Evolutionary conservation across 257 asterid species (phyloP), one percentile per base, ranked within the genome.

Genomic region (Capsicum pubescens): DNA sequence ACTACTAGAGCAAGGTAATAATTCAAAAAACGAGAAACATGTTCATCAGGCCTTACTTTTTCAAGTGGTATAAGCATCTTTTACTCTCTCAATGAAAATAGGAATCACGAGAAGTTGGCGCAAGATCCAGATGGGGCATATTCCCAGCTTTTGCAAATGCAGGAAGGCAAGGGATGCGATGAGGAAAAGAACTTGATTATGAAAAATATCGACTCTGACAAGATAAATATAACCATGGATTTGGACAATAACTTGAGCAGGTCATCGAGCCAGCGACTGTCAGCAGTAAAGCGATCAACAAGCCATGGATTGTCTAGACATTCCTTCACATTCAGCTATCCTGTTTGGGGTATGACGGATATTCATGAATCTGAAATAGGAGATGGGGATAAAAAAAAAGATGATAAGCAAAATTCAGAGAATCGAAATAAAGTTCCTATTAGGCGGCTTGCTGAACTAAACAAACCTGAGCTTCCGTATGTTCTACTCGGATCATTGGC

Each of bases 1-100:
- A 78, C 67, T 86, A 13, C 83, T 88, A 81, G 88, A 85, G 85
- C 84, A 86, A 81, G 90, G 90, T 86, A 86, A 16, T 17, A 76
- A 63, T 70, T 70, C 4, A 2, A 70, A 44, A 42, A 42, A 70
- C 17, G 11, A 70, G 14, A 17, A 6, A 70, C 13, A 42, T 42
- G 56, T 9, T 70, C 9, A 70, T 70, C 78, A 16, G 12, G 50
- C 50, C 15, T 79, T 36, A 50, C 48, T 55, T 32, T 12, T 3
- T 52, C 26, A 6, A 36, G n/a, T 15, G n/a, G 32, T 36, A 32
- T n/a, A 60, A 57, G 15, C 26, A 14, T 26, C 7, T 55, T 26
- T 57, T 57, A 57, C 70, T 32, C 83, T 26, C 35, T 16, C 42
- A 70, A 16, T 5, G 56, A 70, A 70, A 57, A 39, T 32, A 88